Evolutionary conservation across 805 yeast species (phyloP).

Genomic region (Saccharomycopsis amapae): DNA sequence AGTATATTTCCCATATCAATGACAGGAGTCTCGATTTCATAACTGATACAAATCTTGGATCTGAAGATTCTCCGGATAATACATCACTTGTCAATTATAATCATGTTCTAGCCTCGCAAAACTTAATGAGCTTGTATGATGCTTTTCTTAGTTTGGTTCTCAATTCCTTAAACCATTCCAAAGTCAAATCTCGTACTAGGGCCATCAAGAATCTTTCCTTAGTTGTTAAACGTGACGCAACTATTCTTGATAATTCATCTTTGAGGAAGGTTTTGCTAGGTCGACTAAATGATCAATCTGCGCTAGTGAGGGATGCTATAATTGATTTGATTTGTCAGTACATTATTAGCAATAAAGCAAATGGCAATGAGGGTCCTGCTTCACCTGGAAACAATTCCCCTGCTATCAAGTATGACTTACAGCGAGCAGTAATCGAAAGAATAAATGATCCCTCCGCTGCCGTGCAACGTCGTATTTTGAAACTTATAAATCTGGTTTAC

Average conservation of each 20-base stretch:
- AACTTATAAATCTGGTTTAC: constrained; percentile 44
- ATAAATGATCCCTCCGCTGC: constrained; percentile 32
- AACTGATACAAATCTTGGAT: background rate
- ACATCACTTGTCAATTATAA: constrained; percentile 1
- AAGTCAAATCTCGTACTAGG: constrained; percentile 48
- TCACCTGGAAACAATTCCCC: no score
- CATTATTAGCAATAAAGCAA: constrained; percentile 36
- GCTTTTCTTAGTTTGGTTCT: constrained; percentile 45
- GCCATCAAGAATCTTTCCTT: constrained; percentile 59
- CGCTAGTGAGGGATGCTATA: constrained; percentile 71
- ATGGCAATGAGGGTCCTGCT: no score
- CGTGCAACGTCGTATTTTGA: constrained; percentile 58
- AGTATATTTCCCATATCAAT: constrained; percentile 6
- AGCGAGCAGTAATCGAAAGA: constrained; percentile 36
- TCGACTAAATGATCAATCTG: constrained; percentile 51
- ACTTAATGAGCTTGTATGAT: constrained; percentile 39
- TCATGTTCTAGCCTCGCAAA: constrained; percentile 13
- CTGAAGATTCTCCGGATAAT: background rate
- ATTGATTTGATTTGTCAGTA: constrained; percentile 55
- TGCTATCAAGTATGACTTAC: constrained; percentile 25
- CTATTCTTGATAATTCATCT: constrained; percentile 40
- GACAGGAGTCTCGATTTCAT: constrained; percentile 1
- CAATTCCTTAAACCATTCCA: constrained; percentile 40
- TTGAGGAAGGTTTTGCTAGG: constrained; percentile 47
- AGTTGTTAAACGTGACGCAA: constrained; percentile 46